Conservation (phyloP, 2,329 filamentous ascomycete species). For the Lecanicillium sp. region DNA sequence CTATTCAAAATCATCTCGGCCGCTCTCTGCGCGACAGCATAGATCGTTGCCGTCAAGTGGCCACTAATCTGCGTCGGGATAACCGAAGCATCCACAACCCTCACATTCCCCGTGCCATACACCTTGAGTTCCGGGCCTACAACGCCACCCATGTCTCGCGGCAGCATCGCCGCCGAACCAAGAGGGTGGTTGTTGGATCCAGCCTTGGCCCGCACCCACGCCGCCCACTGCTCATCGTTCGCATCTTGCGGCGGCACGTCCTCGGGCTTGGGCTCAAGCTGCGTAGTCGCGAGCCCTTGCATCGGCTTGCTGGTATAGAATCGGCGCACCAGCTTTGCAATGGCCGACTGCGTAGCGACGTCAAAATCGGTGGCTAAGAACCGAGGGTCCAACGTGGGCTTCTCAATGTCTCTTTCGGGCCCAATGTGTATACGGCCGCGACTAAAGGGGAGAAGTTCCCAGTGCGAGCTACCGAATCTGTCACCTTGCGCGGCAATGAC, state of each 20-base stretch:
- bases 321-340: slow-evolving; percentile 19
- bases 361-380: slow-evolving; percentile 29
- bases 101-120: slow-evolving; percentile 8
- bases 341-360: slow-evolving; percentile 17
- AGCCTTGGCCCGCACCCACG: slow-evolving; percentile 12
- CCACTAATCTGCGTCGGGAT: slow-evolving; percentile 10
- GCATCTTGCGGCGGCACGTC: slow-evolving; percentile 19
- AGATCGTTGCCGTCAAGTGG: slow-evolving; percentile 7
- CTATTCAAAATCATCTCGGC: slow-evolving; percentile 5
- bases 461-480: slow-evolving; percentile 28
- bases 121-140: slow-evolving; percentile 3
- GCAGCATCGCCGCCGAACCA: slow-evolving; percentile 4
- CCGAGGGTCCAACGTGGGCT: slow-evolving; percentile 28
- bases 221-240: slow-evolving; percentile 19
- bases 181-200: slow-evolving; percentile 4
- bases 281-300: slow-evolving; percentile 11
- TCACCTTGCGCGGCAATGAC: slow-evolving; percentile 25
- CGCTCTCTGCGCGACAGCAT: slow-evolving; percentile 8
- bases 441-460: slow-evolving; percentile 29
- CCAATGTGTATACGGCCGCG: slow-evolving; percentile 32
- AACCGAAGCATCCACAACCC: slow-evolving; percentile 10
- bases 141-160: slow-evolving; percentile 7
- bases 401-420: slow-evolving; percentile 23
- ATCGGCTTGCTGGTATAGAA: slow-evolving; percentile 24
- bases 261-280: slow-evolving; percentile 13